Evolutionary conservation across 148 eudicot species (phyloP).

Genomic region (Chenopodium album): DNA sequence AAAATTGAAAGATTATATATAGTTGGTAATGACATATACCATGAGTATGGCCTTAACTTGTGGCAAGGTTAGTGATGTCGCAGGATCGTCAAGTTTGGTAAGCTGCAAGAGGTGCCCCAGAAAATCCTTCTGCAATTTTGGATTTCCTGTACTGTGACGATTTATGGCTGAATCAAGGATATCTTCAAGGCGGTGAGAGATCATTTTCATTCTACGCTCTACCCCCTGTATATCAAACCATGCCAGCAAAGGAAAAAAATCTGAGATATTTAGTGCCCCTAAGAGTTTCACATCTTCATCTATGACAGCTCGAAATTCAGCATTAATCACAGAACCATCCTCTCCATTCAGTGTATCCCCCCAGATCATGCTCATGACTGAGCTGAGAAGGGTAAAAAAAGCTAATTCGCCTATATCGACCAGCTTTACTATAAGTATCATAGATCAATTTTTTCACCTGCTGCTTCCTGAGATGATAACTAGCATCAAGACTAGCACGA

Average conservation of each 20-base stretch:
- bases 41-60: slow-evolving; percentile 42
- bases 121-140: slow-evolving; percentile 24
- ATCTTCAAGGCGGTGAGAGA: slow-evolving; percentile 8
- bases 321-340: slow-evolving; percentile 8
- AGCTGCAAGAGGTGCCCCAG: slow-evolving; percentile 38
- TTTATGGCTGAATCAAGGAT: slow-evolving; percentile 21
- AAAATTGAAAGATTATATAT: not conserved
- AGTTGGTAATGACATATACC: slow-evolving; percentile 27
- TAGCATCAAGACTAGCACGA: slow-evolving; percentile 27
- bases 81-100: slow-evolving; percentile 20
- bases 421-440: not conserved
- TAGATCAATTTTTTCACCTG: slow-evolving; percentile 22
- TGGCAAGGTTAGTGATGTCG: slow-evolving; percentile 20
- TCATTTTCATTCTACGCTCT: slow-evolving; percentile 22
- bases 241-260: slow-evolving; percentile 45
- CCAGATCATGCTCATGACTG: slow-evolving; percentile 41
- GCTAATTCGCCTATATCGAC: slow-evolving; percentile 22
- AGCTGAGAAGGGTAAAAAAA: slow-evolving; percentile 1
- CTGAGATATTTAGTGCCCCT: slow-evolving; percentile 43
- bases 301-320: slow-evolving; percentile 26
- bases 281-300: slow-evolving; percentile 11
- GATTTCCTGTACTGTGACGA: not conserved
- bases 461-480: slow-evolving; percentile 5
- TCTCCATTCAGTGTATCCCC: slow-evolving; percentile 28
- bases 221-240: slow-evolving; percentile 35